phyloP scores from a whole-genome alignment of 805 yeast genomes.

The Wickerhamia fluorescens region DNA sequence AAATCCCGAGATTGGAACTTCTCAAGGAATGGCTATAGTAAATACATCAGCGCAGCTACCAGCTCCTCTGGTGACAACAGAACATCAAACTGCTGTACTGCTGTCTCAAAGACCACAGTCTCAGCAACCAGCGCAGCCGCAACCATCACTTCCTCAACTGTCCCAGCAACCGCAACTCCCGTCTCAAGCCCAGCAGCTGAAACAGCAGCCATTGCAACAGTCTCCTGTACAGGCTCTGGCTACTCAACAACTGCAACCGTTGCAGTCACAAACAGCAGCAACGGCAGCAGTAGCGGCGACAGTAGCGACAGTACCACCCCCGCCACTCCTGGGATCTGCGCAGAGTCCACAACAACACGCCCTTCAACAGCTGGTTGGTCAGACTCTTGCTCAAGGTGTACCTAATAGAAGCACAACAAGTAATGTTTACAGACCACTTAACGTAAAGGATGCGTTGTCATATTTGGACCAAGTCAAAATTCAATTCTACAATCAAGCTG shows the following conservation, averaged over 20 bases:
- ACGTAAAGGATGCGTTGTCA: slow-evolving; percentile 92
- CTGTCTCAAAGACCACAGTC: slow-evolving; percentile 10
- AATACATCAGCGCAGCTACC: slow-evolving; percentile 1
- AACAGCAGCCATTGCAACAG: slow-evolving; percentile 7
- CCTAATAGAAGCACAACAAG: slow-evolving; percentile 37
- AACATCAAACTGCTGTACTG: slow-evolving; percentile 16
- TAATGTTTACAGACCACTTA: slow-evolving; percentile 65
- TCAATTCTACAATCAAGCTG: slow-evolving; percentile 88
- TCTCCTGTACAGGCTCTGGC: slow-evolving; percentile 1
- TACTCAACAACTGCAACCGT: slow-evolving; percentile 5
- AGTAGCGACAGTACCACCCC: slow-evolving; percentile 6
- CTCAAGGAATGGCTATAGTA: background rate
- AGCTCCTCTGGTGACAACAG: slow-evolving; percentile 13
- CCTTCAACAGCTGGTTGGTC: slow-evolving; percentile 9
- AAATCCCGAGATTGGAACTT: no score
- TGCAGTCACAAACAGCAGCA: slow-evolving; percentile 3
- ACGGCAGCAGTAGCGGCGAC: slow-evolving; percentile 7
- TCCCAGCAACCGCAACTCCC: slow-evolving; percentile 6
- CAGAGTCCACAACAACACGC: slow-evolving; percentile 6
- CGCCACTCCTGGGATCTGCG: slow-evolving; percentile 5
- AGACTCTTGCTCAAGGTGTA: slow-evolving; percentile 27
- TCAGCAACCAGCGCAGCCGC: no score
- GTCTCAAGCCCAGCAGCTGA: slow-evolving; percentile 13
- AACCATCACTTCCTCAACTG: no score
- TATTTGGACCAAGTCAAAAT: slow-evolving; percentile 93